A percentile compares a stretch with the other conserved stretches of the same genome.
Evolutionary conservation across 2,329 filamentous ascomycete genomes (phyloP).

Genomic region (Fusarium austroafricanum): DNA sequence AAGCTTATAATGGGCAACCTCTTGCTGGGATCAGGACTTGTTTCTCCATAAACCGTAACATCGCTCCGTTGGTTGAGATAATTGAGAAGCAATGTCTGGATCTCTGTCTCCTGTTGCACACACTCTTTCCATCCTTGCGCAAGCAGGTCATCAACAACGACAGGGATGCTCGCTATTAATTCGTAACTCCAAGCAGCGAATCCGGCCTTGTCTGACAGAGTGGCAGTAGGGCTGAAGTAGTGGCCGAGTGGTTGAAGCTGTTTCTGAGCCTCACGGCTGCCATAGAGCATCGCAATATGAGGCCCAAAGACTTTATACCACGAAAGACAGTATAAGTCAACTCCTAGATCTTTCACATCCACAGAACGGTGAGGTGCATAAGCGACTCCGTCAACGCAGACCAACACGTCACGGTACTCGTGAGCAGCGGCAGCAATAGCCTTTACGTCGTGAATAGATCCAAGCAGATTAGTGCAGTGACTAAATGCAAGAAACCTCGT

Average conservation of each 20-base stretch:
- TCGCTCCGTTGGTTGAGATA: conserved; percentile 66
- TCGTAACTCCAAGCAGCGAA: conserved; percentile 79
- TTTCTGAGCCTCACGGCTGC: conserved; percentile 65
- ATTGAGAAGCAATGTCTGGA: conserved; percentile 69
- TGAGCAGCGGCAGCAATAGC: conserved; percentile 67
- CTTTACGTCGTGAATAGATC: conserved; percentile 73
- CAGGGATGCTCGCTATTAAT: conserved; percentile 70
- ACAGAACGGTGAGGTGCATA: conserved; percentile 79
- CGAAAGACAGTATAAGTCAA: conserved; percentile 82
- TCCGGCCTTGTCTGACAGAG: conserved; percentile 74
- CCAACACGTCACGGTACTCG: conserved; percentile 59
- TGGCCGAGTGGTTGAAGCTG: conserved; percentile 69
- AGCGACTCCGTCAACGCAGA: conserved; percentile 81
- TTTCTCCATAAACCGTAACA: conserved; percentile 69
- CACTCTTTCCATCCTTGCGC: conserved; percentile 63
- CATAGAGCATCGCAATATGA: conserved; percentile 78
- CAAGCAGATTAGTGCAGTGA: conserved; percentile 79
- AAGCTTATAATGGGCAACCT: conserved; percentile 77
- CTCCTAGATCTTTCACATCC: conserved; percentile 74
- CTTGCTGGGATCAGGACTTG: conserved; percentile 56
- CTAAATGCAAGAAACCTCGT: conserved; percentile 80
- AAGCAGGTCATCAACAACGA: conserved; percentile 70
- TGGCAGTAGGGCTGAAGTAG: conserved; percentile 72
- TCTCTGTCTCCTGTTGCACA: conserved; percentile 66
- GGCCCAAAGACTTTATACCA: conserved; percentile 90